Evolutionary conservation across 2,329 filamentous ascomycete genomes (phyloP).

Genomic region (Arthrinium phaeospermum): DNA sequence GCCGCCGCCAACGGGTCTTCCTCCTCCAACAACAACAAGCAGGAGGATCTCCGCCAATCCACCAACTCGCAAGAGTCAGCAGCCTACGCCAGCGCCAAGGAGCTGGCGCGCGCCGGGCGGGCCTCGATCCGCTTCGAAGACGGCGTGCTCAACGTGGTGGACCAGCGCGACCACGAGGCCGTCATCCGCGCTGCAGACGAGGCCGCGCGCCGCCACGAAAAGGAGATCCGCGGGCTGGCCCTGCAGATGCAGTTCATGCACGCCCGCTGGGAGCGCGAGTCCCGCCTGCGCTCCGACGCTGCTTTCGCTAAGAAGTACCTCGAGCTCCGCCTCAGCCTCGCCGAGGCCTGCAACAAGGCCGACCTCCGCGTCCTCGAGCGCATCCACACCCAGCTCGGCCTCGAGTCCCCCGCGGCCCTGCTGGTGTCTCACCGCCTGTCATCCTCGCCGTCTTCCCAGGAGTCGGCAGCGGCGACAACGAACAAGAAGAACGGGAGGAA

Average conservation of each 20-base stretch:
- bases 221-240: conserved; percentile 80
- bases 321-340: conserved; percentile 78
- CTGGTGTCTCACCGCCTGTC: conserved; percentile 23
- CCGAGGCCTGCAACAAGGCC: conserved; percentile 90
- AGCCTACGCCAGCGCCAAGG: conserved; percentile 29
- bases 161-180: conserved; percentile 46
- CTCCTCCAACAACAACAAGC: conserved; percentile 24
- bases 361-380: conserved; percentile 85
- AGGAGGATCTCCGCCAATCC: conserved; percentile 33
- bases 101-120: conserved; percentile 37
- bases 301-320: conserved; percentile 89
- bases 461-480: conserved; percentile 12
- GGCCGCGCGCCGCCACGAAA: conserved; percentile 72
- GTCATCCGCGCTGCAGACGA: conserved; percentile 62
- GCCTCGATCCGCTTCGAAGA: conserved; percentile 36
- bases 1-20: conserved; percentile 23
- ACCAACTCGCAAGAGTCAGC: conserved; percentile 27
- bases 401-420: conserved; percentile 41
- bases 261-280: conserved; percentile 79
- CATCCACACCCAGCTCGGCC: conserved; percentile 70
- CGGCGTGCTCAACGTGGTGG: conserved; percentile 56
- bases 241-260: conserved; percentile 93
- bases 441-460: background rate
- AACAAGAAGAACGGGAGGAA: conserved; percentile 21
- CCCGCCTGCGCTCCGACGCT: conserved; percentile 78